Evolutionary conservation across 2,329 filamentous ascomycete species (phyloP), one percentile per base, ranked within the genome.

Genomic region (Macrophomina phaseolina): DNA sequence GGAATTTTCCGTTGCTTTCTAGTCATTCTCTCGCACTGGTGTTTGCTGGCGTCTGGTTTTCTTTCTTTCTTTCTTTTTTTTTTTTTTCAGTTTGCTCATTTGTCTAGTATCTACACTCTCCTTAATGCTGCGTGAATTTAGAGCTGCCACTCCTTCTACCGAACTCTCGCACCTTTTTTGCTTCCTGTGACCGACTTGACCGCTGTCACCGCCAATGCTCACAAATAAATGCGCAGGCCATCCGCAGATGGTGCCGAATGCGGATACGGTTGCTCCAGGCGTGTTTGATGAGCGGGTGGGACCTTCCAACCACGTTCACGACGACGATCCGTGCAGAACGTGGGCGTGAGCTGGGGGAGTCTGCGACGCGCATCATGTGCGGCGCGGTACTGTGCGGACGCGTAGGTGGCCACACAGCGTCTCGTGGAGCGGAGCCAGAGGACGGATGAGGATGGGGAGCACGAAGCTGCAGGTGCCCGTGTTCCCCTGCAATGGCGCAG

Each of bases 291-390:
- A 55, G 52, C 52, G 18, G 14, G 51, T 53, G 52, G 52, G 34
- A 11, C 32, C 52, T 42, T 36, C 42, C 48, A 23, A 49, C 58
- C 58, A 62, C 58, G 58, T 62, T 32, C 58, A 18, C 3, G 30
- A 38, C n/a, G 58, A 49, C 58, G 58, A 62, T 38, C 58, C 58
- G 58, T 62, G 58, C 58, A 38, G 58, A 9, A 18, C 58, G 58
- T 34, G 58, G 18, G 32, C 45, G 58, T 32, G 58, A 28, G 45
- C 40, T 46, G 42, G 28, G 16, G 16, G 28, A 40, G 38, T 48
- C 32, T 49, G 28, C 58, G 58, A 49, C 58, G 58, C 58, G 58
- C 46, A 62, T 62, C 58, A 55, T 55, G 30, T 23, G 46, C 46
- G 46, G 46, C 46, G 46, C 46, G 42, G 36, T 58, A 36, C 53